Conservation (phyloP, 1,284 basidiomycete species). For the Puccinia coronata region DNA sequence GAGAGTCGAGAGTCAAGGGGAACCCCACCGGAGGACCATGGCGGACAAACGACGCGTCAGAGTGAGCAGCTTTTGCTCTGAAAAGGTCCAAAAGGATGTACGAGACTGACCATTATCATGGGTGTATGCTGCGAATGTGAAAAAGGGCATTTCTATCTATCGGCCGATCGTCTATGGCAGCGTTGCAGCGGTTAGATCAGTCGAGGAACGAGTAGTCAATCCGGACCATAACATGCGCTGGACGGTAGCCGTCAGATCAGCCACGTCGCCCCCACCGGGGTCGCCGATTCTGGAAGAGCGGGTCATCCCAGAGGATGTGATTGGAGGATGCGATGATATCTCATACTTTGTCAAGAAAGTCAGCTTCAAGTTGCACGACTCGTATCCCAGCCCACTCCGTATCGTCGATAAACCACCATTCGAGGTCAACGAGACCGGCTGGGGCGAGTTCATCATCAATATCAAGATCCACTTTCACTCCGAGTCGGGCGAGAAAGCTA, state of each 20-base stretch:
- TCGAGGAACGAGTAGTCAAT: conserved; percentile 69
- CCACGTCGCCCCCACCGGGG: conserved; percentile 61
- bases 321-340: conserved; percentile 80
- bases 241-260: conserved; percentile 86
- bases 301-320: conserved; percentile 50
- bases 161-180: conserved; percentile 95
- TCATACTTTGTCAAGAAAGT: conserved; percentile 87
- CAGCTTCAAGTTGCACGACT: conserved; percentile 96
- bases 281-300: conserved; percentile 60
- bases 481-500: conserved; percentile 88
- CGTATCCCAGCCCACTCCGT: conserved; percentile 84
- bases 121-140: conserved; percentile 65
- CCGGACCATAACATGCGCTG: conserved; percentile 91
- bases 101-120: neutral
- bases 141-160: conserved; percentile 80
- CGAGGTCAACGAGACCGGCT: conserved; percentile 93
- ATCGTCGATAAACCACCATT: conserved; percentile 91
- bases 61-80: neutral
- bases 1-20: neutral
- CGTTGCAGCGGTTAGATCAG: conserved; percentile 78
- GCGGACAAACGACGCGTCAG: conserved; percentile 40
- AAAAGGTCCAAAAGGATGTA: neutral
- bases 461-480: conserved; percentile 89
- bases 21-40: neutral
- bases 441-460: conserved; percentile 98